These are phyloP conservation scores for Bimuria novae-zelandiae DNA, from an alignment of 2,329 filamentous ascomycete genomes.

Conservation along the genomic window DNA sequence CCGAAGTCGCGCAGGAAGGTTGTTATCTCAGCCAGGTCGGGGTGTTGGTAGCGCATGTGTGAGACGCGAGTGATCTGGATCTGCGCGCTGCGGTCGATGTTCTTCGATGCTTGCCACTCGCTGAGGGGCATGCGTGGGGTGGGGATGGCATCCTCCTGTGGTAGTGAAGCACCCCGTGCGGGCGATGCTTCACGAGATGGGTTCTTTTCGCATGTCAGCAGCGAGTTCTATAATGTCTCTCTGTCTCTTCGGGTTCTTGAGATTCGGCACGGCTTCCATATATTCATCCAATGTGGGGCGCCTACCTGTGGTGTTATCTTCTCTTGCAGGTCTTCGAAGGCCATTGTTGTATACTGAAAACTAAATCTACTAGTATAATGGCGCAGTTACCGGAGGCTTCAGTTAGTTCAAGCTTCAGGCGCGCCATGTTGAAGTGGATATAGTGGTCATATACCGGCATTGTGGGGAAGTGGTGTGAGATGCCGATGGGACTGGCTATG, in stretches of 20 bases:
- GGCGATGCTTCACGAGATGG: constrained; percentile 42
- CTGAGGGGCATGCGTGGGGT: constrained; percentile 40
- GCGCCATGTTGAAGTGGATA: constrained; percentile 5
- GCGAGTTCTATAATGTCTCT: not conserved
- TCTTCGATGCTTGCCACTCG: constrained; percentile 45
- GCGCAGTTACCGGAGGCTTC: not conserved
- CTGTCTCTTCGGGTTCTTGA: not conserved
- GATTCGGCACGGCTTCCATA: not conserved
- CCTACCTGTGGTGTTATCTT: constrained; percentile 39
- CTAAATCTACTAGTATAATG: not conserved
- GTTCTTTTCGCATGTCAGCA: constrained; percentile 23
- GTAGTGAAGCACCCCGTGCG: constrained; percentile 48
- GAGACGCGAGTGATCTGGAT: constrained; percentile 54
- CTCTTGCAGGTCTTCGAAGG: constrained; percentile 37
- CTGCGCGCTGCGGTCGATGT: constrained; percentile 52
- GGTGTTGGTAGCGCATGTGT: constrained; percentile 61
- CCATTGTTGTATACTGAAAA: constrained; percentile 21
- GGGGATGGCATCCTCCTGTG: constrained; percentile 46
- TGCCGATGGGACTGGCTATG: constrained; percentile 22
- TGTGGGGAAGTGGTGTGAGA: constrained; percentile 25
- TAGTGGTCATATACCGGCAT: constrained; percentile 17
- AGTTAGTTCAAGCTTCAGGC: not conserved
- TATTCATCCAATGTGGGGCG: constrained; percentile 22
- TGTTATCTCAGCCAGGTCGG: constrained; percentile 55
- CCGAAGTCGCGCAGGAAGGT: constrained; percentile 49